phyloP scores from a whole-genome alignment of 805 yeast genomes.

The Candida michaelii region DNA sequence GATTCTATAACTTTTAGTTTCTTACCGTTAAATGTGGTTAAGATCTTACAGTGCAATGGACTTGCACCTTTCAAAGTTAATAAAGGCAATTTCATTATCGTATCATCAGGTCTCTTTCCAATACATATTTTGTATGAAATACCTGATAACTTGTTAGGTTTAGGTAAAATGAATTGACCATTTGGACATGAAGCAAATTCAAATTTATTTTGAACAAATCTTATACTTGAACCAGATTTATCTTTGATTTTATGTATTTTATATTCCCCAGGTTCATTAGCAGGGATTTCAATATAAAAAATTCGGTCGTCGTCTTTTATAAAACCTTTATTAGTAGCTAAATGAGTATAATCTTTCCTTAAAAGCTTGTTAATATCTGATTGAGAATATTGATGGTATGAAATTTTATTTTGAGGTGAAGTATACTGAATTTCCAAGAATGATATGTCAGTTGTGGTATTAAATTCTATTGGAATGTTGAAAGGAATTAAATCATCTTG shows the following conservation, averaged over 20 bases:
- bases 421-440: conserved; percentile 62
- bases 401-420: conserved; percentile 51
- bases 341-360: conserved; percentile 31
- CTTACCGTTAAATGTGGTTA: conserved; percentile 27
- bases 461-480: conserved; percentile 70
- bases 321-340: conserved; percentile 18
- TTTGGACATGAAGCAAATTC: conserved; percentile 76
- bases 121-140: conserved; percentile 54
- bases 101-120: conserved; percentile 42
- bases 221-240: conserved; percentile 55
- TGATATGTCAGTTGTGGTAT: conserved; percentile 74
- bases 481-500: conserved; percentile 12
- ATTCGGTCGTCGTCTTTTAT: conserved; percentile 39
- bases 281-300: conserved; percentile 63
- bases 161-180: conserved; percentile 52
- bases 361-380: conserved; percentile 49
- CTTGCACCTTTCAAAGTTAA: conserved; percentile 72
- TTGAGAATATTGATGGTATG: conserved; percentile 53
- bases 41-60: conserved; percentile 46
- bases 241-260: conserved; percentile 68
- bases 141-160: conserved; percentile 16
- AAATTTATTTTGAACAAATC: conserved; percentile 60
- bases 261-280: conserved; percentile 74
- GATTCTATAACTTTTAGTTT: conserved; percentile 13
- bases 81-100: conserved; percentile 32